Evolutionary conservation across 495 filamentous ascomycete genomes (phyloP).

Genomic region (Lindgomyces ingoldianus): DNA sequence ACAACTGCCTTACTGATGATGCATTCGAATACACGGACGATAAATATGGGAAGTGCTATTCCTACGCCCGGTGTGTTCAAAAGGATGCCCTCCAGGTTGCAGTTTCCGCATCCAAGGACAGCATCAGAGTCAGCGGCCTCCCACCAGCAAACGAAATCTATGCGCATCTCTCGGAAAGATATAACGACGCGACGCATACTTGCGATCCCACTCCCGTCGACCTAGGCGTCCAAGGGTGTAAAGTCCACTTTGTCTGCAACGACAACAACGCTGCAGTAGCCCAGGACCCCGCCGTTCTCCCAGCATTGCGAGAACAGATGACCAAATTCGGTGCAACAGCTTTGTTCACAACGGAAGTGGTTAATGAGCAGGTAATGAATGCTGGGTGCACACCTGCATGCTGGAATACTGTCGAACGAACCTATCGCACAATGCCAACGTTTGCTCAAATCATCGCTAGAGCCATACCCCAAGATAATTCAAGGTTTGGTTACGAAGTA

Average conservation of each 20-base stretch:
- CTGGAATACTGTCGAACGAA: not conserved
- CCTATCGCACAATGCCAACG: not conserved
- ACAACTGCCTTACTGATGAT: not conserved
- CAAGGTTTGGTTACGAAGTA: not conserved
- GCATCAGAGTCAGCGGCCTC: not conserved
- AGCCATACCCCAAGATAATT: not conserved
- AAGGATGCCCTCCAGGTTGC: not conserved
- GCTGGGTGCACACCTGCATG: not conserved
- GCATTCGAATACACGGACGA: not conserved
- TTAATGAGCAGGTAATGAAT: not conserved
- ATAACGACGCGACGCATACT: not conserved
- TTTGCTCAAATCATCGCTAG: not conserved
- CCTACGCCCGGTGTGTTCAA: not conserved
- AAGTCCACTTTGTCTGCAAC: not conserved
- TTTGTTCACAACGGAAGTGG: not conserved
- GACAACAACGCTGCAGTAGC: not conserved
- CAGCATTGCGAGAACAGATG: not conserved
- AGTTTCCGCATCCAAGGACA: not conserved
- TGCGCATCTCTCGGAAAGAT: not conserved
- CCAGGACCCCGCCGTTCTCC: not conserved
- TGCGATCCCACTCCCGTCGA: not conserved
- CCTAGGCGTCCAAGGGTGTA: not conserved
- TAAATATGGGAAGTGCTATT: not conserved
- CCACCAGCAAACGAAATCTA: slow-evolving; percentile 2
- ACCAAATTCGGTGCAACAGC: not conserved